These are phyloP conservation scores for Aspergillus calidoustus DNA, from an alignment of 2,329 filamentous ascomycete genomes.

Conservation along the genomic window DNA sequence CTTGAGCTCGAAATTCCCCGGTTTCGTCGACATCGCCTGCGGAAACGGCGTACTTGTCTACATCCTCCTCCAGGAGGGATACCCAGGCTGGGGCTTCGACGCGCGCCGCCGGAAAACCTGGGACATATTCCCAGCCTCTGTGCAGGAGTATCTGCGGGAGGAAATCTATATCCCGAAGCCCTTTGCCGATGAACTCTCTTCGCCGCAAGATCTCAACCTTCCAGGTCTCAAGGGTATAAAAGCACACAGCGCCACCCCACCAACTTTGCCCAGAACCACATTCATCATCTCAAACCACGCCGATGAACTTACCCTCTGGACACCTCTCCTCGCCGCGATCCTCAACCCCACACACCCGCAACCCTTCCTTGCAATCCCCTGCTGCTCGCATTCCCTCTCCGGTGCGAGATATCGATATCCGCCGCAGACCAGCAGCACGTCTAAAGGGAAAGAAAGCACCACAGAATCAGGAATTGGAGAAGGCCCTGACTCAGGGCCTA, in stretches of 20 bases:
- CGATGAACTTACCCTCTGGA: conserved; percentile 95
- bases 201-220: background rate
- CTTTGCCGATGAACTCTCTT: conserved; percentile 39
- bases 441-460: conserved; percentile 28
- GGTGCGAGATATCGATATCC: conserved; percentile 70
- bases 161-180: conserved; percentile 64
- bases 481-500: no score
- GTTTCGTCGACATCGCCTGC: conserved; percentile 95
- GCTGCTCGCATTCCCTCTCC: conserved; percentile 86
- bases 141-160: conserved; percentile 60
- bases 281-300: conserved; percentile 98
- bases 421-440: conserved; percentile 22
- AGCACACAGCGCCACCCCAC: conserved; percentile 64
- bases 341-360: conserved; percentile 60
- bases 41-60: conserved; percentile 91
- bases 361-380: conserved; percentile 91
- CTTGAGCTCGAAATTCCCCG: conserved; percentile 63
- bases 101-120: conserved; percentile 85
- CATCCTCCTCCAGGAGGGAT: conserved; percentile 80
- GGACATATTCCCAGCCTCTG: conserved; percentile 66
- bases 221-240: conserved; percentile 23
- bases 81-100: conserved; percentile 87
- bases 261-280: conserved; percentile 71
- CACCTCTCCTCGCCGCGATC: conserved; percentile 79
- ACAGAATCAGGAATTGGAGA: conserved; percentile 16